Evolutionary conservation across 225 moss, liverwort and hornwort genomes (phyloP).

Genomic region (Pseudoscleropodium purum): DNA sequence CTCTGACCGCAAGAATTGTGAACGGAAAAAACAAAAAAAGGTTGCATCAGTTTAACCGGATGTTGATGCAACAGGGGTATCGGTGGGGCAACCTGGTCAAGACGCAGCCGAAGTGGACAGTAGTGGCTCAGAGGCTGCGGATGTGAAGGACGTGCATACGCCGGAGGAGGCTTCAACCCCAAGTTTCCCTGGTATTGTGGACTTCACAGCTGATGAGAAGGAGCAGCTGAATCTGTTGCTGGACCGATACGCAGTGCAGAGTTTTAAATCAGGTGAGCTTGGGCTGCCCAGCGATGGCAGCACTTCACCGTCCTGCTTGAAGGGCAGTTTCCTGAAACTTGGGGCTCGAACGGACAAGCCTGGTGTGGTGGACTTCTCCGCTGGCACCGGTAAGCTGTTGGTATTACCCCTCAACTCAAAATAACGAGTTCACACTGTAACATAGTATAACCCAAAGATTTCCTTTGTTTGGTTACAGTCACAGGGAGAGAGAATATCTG

Average conservation of each 20-base stretch:
- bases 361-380: background rate
- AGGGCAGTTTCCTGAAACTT: slow-evolving; percentile 41
- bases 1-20: background rate
- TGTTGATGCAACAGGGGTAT: slow-evolving; percentile 3
- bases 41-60: background rate
- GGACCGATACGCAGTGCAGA: slow-evolving; percentile 53
- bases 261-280: background rate
- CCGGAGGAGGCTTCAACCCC: background rate
- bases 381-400: background rate
- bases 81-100: background rate
- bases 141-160: background rate
- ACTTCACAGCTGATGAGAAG: slow-evolving; percentile 12
- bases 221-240: slow-evolving; percentile 16
- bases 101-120: background rate
- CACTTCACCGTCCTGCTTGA: slow-evolving; percentile 25
- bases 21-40: too few species aligned
- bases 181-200: background rate
- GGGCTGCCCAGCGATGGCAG: background rate
- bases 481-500: too few species aligned
- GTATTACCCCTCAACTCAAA: background rate
- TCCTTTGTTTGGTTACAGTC: too few species aligned
- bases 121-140: background rate
- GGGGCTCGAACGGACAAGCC: background rate
- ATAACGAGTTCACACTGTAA: too few species aligned
- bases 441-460: background rate